These are phyloP conservation scores for Tulasnella sp. DNA, from an alignment of 768 basidiomycete genomes.

Conservation along the genomic window DNA sequence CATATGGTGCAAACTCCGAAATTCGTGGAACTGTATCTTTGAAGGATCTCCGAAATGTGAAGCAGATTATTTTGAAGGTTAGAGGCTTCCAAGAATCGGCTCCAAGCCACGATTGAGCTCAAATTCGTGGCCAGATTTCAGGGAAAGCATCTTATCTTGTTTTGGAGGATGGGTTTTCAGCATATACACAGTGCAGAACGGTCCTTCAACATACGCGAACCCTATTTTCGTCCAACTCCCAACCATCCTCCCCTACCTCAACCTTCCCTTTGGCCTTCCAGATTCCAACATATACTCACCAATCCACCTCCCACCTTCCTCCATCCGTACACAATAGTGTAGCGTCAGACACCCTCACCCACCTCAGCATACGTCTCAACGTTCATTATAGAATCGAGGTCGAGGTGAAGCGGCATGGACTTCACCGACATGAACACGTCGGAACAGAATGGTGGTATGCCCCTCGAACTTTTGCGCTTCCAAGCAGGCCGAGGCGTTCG, in stretches of 20 bases:
- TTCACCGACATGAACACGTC: neutral
- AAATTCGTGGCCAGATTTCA: neutral
- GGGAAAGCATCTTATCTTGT: conserved; percentile 10
- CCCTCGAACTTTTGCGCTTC: neutral
- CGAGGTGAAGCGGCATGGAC: neutral
- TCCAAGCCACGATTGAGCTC: neutral
- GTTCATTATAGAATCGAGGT: neutral
- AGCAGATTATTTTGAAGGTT: conserved; percentile 4
- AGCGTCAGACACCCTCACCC: neutral
- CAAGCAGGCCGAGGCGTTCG: neutral
- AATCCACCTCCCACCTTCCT: neutral
- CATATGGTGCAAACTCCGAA: neutral
- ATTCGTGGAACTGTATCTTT: neutral
- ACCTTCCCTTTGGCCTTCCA: conserved; percentile 12
- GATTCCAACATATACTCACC: conserved; percentile 9
- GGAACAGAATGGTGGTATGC: neutral
- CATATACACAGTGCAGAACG: neutral
- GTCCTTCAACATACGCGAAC: neutral
- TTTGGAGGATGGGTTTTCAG: neutral
- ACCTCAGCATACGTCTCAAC: neutral
- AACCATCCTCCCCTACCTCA: neutral
- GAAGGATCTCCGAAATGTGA: conserved; percentile 1
- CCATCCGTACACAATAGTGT: neutral
- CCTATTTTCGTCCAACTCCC: neutral
- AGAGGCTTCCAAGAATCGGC: neutral